These are phyloP conservation scores for Pythium myriotylum DNA, from an alignment of 352 stramenopile species.

Conservation along the genomic window DNA sequence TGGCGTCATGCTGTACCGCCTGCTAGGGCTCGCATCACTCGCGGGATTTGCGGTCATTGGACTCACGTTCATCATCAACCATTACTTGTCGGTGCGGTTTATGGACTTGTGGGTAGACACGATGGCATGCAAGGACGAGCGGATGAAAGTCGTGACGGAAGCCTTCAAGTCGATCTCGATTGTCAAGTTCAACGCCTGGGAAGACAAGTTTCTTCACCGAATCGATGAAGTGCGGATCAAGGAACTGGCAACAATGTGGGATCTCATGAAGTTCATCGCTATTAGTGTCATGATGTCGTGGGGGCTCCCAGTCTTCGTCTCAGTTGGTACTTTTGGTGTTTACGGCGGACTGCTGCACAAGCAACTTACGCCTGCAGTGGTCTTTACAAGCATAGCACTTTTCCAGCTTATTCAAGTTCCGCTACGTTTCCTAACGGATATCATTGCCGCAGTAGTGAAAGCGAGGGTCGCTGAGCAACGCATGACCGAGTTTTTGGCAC, in stretches of 20 bases:
- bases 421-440: constrained; percentile 42
- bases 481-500: constrained; percentile 39
- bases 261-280: constrained; percentile 5
- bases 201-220: constrained; percentile 70
- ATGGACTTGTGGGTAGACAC: constrained; percentile 9
- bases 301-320: constrained; percentile 49
- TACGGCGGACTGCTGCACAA: constrained; percentile 59
- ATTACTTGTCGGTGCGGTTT: constrained; percentile 39
- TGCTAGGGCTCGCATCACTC: constrained; percentile 44
- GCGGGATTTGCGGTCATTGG: constrained; percentile 49
- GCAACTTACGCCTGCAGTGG: constrained; percentile 76
- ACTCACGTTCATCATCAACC: constrained; percentile 40
- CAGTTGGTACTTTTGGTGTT: constrained; percentile 40
- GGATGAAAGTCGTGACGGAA: constrained; percentile 48
- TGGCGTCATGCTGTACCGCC: constrained; percentile 37
- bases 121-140: constrained; percentile 33
- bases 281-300: constrained; percentile 9
- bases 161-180: constrained; percentile 82
- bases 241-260: constrained; percentile 25
- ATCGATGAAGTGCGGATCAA: constrained; percentile 31
- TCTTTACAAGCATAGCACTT: constrained; percentile 59
- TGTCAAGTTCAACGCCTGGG: constrained; percentile 95
- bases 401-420: constrained; percentile 78
- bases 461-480: constrained; percentile 23
- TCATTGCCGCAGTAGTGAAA: constrained; percentile 73